Conservation (phyloP, 2,329 filamentous ascomycete genomes). For the Exophiala sp. region DNA sequence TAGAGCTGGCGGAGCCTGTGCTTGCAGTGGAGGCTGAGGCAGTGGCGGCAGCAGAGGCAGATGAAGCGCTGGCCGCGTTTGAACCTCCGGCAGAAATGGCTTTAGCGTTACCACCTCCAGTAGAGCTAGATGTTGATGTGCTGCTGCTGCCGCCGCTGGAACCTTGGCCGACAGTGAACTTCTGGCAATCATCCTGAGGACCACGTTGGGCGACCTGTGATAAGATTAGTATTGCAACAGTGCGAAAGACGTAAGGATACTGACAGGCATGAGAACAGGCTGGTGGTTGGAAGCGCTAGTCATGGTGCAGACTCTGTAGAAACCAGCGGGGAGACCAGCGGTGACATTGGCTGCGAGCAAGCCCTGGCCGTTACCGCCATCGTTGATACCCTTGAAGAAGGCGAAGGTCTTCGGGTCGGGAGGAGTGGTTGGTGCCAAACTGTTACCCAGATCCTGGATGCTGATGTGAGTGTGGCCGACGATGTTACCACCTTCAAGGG, state of each 20-base stretch:
- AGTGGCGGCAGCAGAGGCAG: conserved; percentile 1
- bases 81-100: background rate
- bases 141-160: conserved; percentile 48
- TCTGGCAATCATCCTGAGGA: conserved; percentile 62
- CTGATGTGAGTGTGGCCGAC: conserved; percentile 44
- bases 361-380: conserved; percentile 56
- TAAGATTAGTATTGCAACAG: conserved; percentile 3
- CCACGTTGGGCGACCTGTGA: conserved; percentile 59
- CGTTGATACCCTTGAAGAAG: conserved; percentile 60
- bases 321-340: conserved; percentile 59
- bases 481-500: conserved; percentile 41
- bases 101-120: conserved; percentile 19
- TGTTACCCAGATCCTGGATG: conserved; percentile 46
- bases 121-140: background rate
- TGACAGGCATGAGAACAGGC: conserved; percentile 54
- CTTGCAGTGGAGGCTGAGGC: conserved; percentile 2
- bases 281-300: conserved; percentile 61
- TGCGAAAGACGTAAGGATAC: background rate
- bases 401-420: conserved; percentile 46
- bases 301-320: conserved; percentile 66
- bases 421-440: conserved; percentile 36
- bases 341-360: conserved; percentile 52
- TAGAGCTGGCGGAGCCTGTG: background rate
- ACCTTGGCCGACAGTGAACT: conserved; percentile 55
- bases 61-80: background rate